These are phyloP conservation scores for Neoscytalidium dimidiatum DNA, from an alignment of 2,329 filamentous ascomycete genomes.

Conservation along the genomic window DNA sequence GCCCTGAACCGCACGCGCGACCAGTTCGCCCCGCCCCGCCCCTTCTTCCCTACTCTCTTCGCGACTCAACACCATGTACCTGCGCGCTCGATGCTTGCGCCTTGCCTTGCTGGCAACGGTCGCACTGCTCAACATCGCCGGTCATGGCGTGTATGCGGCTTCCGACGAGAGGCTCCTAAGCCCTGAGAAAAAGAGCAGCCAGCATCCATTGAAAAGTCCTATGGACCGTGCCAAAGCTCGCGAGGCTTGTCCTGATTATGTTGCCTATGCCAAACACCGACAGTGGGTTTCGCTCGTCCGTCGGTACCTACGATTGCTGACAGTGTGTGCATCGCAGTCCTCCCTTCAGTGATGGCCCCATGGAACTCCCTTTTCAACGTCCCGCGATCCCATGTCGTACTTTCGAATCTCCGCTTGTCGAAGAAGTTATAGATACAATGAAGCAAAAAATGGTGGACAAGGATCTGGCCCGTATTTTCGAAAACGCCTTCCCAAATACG, in stretches of 20 bases:
- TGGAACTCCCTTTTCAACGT: slow-evolving; percentile 82
- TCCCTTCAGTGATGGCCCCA: slow-evolving; percentile 77
- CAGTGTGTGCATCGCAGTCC: slow-evolving; percentile 51
- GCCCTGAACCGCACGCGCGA: background rate
- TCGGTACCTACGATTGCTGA: slow-evolving; percentile 23
- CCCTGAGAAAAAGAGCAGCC: slow-evolving; percentile 2
- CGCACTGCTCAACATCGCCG: background rate
- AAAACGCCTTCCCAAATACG: slow-evolving; percentile 92
- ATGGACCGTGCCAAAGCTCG: slow-evolving; percentile 4
- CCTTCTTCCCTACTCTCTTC: background rate
- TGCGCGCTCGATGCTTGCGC: background rate
- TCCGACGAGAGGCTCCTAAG: background rate
- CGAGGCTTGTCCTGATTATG: slow-evolving; percentile 67
- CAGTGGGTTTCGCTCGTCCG: slow-evolving; percentile 55
- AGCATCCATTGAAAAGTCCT: slow-evolving; percentile 6
- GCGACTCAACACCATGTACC: background rate
- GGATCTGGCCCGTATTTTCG: slow-evolving; percentile 88
- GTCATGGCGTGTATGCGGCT: background rate
- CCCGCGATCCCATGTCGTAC: slow-evolving; percentile 81
- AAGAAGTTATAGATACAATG: slow-evolving; percentile 82
- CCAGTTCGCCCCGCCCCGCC: background rate
- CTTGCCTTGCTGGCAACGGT: background rate
- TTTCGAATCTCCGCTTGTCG: slow-evolving; percentile 83
- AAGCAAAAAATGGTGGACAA: slow-evolving; percentile 78
- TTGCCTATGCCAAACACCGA: slow-evolving; percentile 56